Conservation (phyloP, 768 basidiomycete species). For the Phylloporus arenicola region DNA sequence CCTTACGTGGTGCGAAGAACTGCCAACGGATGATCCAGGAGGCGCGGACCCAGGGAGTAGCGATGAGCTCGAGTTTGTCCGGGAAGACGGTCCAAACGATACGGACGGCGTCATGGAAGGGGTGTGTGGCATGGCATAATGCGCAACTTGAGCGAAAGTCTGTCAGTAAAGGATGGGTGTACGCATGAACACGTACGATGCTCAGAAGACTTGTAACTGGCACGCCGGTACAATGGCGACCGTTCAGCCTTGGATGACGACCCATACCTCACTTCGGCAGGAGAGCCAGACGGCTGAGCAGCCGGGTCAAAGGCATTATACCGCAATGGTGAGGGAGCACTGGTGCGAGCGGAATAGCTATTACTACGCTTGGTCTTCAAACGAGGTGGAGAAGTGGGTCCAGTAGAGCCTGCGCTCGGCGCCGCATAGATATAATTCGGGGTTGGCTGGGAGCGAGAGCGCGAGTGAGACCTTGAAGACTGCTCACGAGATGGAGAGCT, state of each 20-base stretch:
- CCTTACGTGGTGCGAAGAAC: constrained; percentile 35
- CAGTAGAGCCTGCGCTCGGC: constrained; percentile 22
- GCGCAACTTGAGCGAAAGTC: constrained; percentile 19
- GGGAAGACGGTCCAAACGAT: constrained; percentile 39
- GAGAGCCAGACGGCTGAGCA: constrained; percentile 17
- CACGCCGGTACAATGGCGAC: constrained; percentile 36
- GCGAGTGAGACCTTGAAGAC: constrained; percentile 38
- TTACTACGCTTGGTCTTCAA: constrained; percentile 36
- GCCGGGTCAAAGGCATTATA: constrained; percentile 34
- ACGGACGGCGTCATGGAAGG: constrained; percentile 29
- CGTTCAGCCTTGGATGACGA: constrained; percentile 29
- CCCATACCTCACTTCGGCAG: constrained; percentile 31
- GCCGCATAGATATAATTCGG: constrained; percentile 40
- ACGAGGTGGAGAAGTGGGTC: constrained; percentile 35
- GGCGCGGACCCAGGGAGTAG: constrained; percentile 37
- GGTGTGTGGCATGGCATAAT: constrained; percentile 29
- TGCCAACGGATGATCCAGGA: constrained; percentile 36
- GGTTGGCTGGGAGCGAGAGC: constrained; percentile 37
- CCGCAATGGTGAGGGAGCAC: constrained; percentile 38
- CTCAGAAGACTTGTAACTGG: constrained; percentile 41
- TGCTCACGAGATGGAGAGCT: constrained; percentile 21
- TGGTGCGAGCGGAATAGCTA: constrained; percentile 35
- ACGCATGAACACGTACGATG: constrained; percentile 35
- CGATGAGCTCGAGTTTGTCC: constrained; percentile 50
- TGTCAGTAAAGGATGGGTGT: background rate